Base-by-base conservation (phyloP, 345 rosid genomes). In the Salix arbutifolia region DNA sequence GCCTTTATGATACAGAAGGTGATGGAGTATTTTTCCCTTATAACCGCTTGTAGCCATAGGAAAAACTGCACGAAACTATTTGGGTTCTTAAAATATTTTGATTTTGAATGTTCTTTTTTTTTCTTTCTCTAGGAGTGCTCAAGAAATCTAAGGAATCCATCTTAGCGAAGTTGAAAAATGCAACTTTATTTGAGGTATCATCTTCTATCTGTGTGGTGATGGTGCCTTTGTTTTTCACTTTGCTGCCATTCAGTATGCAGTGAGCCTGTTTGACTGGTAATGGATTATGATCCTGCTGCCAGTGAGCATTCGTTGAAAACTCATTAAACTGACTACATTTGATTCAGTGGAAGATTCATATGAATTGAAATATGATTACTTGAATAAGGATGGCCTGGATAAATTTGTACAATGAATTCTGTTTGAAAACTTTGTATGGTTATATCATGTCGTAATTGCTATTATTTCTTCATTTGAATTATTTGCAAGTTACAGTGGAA, bases 1-100 rank as follows among this genome's bases (percentile, higher is more conserved):
- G 95, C 83, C 89, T 96, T 3, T 96, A 88, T 80, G 99, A 96
- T 81, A 40, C 79, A 0, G 88, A 91, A 94, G 97, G 98, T 96
- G 23, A 61, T 40, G 4, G 65, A 64, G 40, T 17, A n/a, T 38
- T 1, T 56, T 16, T 53, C 76, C 19, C 1, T 18, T 38, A 18
- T 42, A 40, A 12, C 44, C 26, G 21, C 5, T 28, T 56, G 62
- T 25, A 52, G 31, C 28, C 5, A 1, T 16, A 21, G 14, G 26
- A 16, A 26, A 28, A 60, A 37, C 14, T 30, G 12, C 6, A 73
- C 28, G 70, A 44, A 76, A 18, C 61, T 70, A 64, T 42, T 52
- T 9, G 10, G 3, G 42, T 50, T 23, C 31, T 53, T 19, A 14
- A 61, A 26, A 44, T n/a, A 56, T 14, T 58, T 25, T 71, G 7